Evolutionary conservation across 169 alveolate genomes (phyloP), one percentile per base, ranked within the genome.

Genomic region (Cryptosporidium sp.): DNA sequence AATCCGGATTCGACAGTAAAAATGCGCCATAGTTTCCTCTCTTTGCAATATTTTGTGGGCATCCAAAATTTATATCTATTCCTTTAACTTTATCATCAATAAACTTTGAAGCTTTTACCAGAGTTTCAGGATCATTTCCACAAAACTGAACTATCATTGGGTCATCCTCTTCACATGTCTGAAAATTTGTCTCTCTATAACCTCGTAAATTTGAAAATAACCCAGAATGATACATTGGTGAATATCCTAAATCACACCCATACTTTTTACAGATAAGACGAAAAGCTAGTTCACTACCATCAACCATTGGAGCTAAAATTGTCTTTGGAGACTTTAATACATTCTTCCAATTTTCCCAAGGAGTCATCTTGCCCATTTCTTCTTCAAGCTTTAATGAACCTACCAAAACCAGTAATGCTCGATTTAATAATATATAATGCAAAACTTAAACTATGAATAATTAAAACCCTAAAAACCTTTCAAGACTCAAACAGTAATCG

Each of bases 21-120:
- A 94, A 97, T 12, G 99, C 93, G 2, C 99, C 99, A 92, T 97
- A 97, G 71, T 95, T 94, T 9, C 99, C 99, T 85, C 93, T 94
- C 91, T 91, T 95, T 39, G 99, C 99, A 21, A 97, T 97, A 58
- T 96, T 97, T 92, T 97, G 98, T n/a, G 99, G 99, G 70, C 98
- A 97, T 0, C 98, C 98, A 58, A 96, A 89, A 93, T 97, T 97
- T 35, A 97, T 70, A 92, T 97, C 99, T n/a, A 97, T 96, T 43
- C 98, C 98, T 31, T 95, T 95, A 55, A 96, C 97, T 50, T 96
- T 92, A 61, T 95, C 93, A 86, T 97, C 95, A n/a, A 97, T 94
- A 75, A 62, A 92, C 69, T 93, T 91, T 12, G 97, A 96, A 69
- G 98, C 97, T 69, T 85, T 80, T 59, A 96, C 71, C 69, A 97